A percentile compares a stretch with the other conserved stretches of the same genome.
phyloP scores from a whole-genome alignment of 208 protist genomes.

The Leptomonas seymouri region DNA sequence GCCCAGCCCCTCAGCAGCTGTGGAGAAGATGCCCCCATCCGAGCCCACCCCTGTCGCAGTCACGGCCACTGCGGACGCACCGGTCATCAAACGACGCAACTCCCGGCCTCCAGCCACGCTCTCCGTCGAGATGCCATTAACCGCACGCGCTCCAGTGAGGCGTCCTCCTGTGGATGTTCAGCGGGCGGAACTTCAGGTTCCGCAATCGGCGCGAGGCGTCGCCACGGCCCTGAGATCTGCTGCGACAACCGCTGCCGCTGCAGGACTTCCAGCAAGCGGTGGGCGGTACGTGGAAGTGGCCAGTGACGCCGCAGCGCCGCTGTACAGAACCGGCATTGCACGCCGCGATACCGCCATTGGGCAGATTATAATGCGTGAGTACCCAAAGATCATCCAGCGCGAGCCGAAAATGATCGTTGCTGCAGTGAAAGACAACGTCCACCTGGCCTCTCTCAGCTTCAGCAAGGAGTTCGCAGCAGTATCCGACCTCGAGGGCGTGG shows the following conservation, averaged over 20 bases:
- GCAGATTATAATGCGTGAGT: conserved; percentile 50
- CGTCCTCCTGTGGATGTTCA: conserved; percentile 1
- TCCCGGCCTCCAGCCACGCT: background rate
- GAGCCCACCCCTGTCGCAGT: background rate
- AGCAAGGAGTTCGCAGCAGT: conserved; percentile 27
- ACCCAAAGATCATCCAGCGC: conserved; percentile 36
- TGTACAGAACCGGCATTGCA: conserved; percentile 22
- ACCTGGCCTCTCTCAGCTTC: conserved; percentile 23
- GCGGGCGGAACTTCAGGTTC: background rate
- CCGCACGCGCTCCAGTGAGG: conserved; percentile 9
- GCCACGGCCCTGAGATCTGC: background rate
- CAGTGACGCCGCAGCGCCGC: background rate
- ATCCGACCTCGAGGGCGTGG: conserved; percentile 40
- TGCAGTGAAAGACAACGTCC: conserved; percentile 29
- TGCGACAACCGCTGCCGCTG: background rate
- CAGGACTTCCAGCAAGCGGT: background rate
- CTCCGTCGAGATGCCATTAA: conserved; percentile 2
- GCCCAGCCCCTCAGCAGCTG: background rate
- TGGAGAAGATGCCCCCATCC: background rate
- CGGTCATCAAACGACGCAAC: conserved; percentile 22
- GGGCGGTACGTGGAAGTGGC: background rate
- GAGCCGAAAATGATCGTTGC: conserved; percentile 33
- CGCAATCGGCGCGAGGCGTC: conserved; percentile 18
- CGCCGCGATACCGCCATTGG: conserved; percentile 35
- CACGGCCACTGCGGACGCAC: background rate